Conservation (phyloP, 2,329 filamentous ascomycete species). For the Phialophora chinensis region DNA sequence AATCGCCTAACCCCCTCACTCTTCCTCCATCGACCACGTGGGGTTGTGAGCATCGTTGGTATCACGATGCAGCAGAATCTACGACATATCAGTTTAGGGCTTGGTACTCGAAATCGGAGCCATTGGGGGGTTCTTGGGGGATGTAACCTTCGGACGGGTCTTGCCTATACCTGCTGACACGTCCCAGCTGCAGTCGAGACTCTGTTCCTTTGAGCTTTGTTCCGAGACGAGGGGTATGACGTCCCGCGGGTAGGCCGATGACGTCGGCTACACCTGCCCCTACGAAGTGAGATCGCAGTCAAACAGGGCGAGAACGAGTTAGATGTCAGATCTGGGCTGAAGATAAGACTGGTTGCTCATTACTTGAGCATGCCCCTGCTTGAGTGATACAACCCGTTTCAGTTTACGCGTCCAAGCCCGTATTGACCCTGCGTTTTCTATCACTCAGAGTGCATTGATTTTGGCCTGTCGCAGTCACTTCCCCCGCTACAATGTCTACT, state of each 20-base stretch:
- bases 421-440: not conserved
- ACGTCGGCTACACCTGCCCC: not conserved
- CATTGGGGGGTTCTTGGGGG: not conserved
- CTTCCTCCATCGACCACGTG: not conserved
- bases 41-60: not conserved
- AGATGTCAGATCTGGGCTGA: not conserved
- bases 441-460: not conserved
- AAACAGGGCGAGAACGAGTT: not conserved
- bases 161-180: not conserved
- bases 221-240: conserved; percentile 4
- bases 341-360: conserved; percentile 6
- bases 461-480: not conserved
- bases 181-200: not conserved
- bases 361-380: not conserved
- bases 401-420: not conserved
- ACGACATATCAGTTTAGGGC: not conserved
- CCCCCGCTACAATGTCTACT: conserved; percentile 6
- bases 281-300: not conserved
- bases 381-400: not conserved
- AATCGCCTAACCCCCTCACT: not conserved
- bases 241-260: not conserved
- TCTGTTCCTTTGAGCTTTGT: not conserved
- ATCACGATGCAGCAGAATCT: not conserved
- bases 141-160: not conserved
- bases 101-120: not conserved